Percentiles rank a stretch among this genome's conserved stretches.
These are phyloP conservation scores for Leucaena leucocephala DNA, from an alignment of 306 rosid genomes.

Conservation along the genomic window DNA sequence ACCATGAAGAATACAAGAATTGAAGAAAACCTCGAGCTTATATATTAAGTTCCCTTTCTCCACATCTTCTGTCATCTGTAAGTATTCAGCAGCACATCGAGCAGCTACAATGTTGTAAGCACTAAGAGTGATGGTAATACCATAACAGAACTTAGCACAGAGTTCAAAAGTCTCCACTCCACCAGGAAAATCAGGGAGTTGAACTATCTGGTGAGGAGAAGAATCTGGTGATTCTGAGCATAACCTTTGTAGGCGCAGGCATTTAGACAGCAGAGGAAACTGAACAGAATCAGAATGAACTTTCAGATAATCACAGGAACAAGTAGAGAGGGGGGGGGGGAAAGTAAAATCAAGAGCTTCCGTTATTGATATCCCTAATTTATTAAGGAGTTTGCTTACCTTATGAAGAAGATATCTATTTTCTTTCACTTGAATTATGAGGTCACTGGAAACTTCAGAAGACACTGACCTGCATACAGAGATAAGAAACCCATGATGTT, in stretches of 20 bases:
- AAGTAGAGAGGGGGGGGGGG: neutral
- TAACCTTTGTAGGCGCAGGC: slow-evolving; percentile 66
- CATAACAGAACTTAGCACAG: slow-evolving; percentile 92
- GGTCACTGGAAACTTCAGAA: slow-evolving; percentile 91
- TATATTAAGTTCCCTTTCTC: slow-evolving; percentile 73
- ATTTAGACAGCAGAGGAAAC: slow-evolving; percentile 94
- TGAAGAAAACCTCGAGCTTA: slow-evolving; percentile 78
- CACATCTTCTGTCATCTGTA: slow-evolving; percentile 83
- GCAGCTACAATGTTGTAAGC: slow-evolving; percentile 72
- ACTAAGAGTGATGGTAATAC: slow-evolving; percentile 75
- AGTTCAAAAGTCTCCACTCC: slow-evolving; percentile 83
- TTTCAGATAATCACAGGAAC: neutral
- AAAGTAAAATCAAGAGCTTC: neutral
- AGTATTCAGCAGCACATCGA: slow-evolving; percentile 79
- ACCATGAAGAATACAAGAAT: slow-evolving; percentile 76
- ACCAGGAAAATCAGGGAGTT: slow-evolving; percentile 81
- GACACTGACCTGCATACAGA: slow-evolving; percentile 70
- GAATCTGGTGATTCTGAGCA: slow-evolving; percentile 71
- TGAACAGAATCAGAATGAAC: slow-evolving; percentile 48
- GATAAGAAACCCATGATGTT: slow-evolving; percentile 18
- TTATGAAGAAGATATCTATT: slow-evolving; percentile 88
- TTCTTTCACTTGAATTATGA: slow-evolving; percentile 87
- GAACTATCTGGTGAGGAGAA: slow-evolving; percentile 61
- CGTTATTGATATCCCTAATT: slow-evolving; percentile 2
- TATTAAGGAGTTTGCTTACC: slow-evolving; percentile 40